Evolutionary conservation across 331 rosid species (phyloP), one percentile per base, ranked within the genome.

Genomic region (Telfairia occidentalis): DNA sequence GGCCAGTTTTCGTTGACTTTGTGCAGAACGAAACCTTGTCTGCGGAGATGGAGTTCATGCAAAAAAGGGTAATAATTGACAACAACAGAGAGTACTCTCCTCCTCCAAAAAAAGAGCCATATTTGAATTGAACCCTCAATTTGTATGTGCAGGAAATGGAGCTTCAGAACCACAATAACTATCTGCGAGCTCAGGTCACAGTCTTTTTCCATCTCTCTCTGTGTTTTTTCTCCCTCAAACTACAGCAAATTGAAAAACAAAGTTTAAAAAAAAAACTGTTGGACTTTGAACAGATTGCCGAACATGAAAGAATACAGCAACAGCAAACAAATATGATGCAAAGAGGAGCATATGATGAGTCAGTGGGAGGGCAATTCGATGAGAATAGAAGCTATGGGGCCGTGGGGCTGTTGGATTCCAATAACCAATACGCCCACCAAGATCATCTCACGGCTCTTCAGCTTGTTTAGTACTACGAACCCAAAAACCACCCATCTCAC

Each of bases 11-110:
- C 5, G 1, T 38, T 40, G 0, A n/a, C n/a, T n/a, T n/a, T 24
- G 16, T 66, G 67, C 88, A 94, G 98, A 88, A 94, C 64, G 98
- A 94, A 82, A 82, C 88, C 35, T 80, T 94, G 82, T 84, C 84
- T 43, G 90, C 95, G 28, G 97, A 94, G 69, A 88, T 94, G 29
- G 97, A 90, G 84, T 91, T 84, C 84, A 94, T 91, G 98, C 97
- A 91, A 77, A 94, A 94, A 49, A 86, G 97, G 96, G 98, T 94
- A 92, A 63, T 28, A n/a, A n/a, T n/a, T n/a, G n/a, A n/a, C n/a
- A n/a, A n/a, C n/a, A n/a, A n/a, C n/a, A n/a, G n/a, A n/a, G n/a
- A n/a, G n/a, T n/a, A n/a, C n/a, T n/a, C n/a, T n/a, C n/a, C n/a
- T n/a, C n/a, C n/a, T n/a, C n/a, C n/a, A n/a, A n/a, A n/a, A n/a